These are phyloP conservation scores for Zalaria obscura DNA, from an alignment of 2,329 filamentous ascomycete species.

Conservation along the genomic window DNA sequence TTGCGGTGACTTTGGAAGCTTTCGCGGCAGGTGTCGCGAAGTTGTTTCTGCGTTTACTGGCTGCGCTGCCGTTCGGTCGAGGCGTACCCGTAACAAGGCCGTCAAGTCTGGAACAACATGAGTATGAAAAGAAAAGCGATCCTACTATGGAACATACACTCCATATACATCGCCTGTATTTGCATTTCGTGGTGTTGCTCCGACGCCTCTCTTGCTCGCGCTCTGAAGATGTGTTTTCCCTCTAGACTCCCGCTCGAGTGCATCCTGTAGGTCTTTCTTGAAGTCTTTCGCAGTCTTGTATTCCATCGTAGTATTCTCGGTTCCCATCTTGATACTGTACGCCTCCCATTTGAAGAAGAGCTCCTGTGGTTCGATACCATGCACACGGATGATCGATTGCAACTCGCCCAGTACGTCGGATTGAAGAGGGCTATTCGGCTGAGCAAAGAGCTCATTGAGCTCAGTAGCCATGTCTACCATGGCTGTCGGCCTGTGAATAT, in stretches of 20 bases:
- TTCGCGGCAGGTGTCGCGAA: slow-evolving; percentile 36
- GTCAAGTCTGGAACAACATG: slow-evolving; percentile 24
- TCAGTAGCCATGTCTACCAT: slow-evolving; percentile 35
- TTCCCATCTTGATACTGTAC: slow-evolving; percentile 87
- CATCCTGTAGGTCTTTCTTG: slow-evolving; percentile 76
- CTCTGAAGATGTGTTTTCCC: slow-evolving; percentile 43
- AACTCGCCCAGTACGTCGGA: slow-evolving; percentile 70
- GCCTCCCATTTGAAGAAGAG: slow-evolving; percentile 98
- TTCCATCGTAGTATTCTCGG: slow-evolving; percentile 58
- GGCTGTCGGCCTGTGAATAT: slow-evolving; percentile 1
- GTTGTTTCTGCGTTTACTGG: slow-evolving; percentile 38
- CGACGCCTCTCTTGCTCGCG: slow-evolving; percentile 44
- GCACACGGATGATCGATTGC: slow-evolving; percentile 71
- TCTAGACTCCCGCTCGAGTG: slow-evolving; percentile 62
- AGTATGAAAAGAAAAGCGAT: not conserved
- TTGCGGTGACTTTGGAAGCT: slow-evolving; percentile 27
- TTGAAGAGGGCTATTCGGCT: slow-evolving; percentile 41
- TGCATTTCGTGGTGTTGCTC: slow-evolving; percentile 41
- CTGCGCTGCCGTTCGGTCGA: slow-evolving; percentile 24
- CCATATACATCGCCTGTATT: slow-evolving; percentile 57
- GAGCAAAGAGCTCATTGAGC: slow-evolving; percentile 46
- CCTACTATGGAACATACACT: slow-evolving; percentile 42
- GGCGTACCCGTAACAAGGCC: slow-evolving; percentile 32
- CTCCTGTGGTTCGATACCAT: slow-evolving; percentile 69
- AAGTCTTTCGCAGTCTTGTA: slow-evolving; percentile 61